These are phyloP conservation scores for Lentinula boryana DNA, from an alignment of 768 basidiomycete species.

Conservation along the genomic window DNA sequence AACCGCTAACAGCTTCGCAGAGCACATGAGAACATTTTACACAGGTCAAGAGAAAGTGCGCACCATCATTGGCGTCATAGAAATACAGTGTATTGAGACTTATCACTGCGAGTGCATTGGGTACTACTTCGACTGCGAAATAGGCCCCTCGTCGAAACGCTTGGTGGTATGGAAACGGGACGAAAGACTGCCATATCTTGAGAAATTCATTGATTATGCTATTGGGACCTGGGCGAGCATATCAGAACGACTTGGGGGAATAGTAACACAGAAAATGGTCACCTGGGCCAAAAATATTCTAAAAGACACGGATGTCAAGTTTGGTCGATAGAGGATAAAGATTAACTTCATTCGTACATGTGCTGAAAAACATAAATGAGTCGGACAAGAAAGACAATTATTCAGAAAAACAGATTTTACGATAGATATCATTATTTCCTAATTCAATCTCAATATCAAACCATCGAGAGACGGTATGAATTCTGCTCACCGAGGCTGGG, in stretches of 20 bases:
- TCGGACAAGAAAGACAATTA: constrained; percentile 7
- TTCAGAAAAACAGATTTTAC: constrained; percentile 36
- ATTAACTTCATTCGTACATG: constrained; percentile 37
- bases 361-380: constrained; percentile 29
- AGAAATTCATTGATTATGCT: constrained; percentile 60
- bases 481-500: constrained; percentile 62
- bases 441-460: neutral
- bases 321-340: neutral
- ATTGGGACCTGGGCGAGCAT: constrained; percentile 48
- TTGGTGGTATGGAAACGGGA: constrained; percentile 73
- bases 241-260: constrained; percentile 3
- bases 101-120: constrained; percentile 68
- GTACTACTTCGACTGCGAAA: constrained; percentile 74
- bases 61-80: constrained; percentile 85
- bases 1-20: constrained; percentile 66
- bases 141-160: constrained; percentile 88
- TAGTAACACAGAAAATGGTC: constrained; percentile 10
- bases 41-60: constrained; percentile 10
- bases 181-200: constrained; percentile 77
- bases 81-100: constrained; percentile 90
- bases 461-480: neutral
- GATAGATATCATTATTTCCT: constrained; percentile 94
- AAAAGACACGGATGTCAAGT: neutral
- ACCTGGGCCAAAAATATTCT: constrained; percentile 70
- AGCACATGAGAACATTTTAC: neutral